Base-by-base conservation (phyloP, 441 rosid genomes). In the Rhodomyrtus psidioides region DNA sequence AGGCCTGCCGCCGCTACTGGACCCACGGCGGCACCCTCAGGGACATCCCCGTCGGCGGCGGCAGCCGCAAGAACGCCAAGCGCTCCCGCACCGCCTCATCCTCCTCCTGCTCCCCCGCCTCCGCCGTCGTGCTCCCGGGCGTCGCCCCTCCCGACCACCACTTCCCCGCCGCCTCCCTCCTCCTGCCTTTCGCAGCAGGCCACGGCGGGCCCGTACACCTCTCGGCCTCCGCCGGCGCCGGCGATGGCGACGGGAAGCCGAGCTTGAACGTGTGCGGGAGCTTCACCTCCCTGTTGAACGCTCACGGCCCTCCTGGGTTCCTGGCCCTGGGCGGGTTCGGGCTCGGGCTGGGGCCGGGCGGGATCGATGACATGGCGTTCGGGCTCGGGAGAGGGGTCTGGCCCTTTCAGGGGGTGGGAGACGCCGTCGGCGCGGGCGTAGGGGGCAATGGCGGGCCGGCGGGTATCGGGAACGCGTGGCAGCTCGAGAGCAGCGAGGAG, bases 1-100 rank as follows among this genome's bases (percentile, higher is more conserved):
- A 96, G 91, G 88, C 96, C 46, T 96, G 99, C 90, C 99, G 99
- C 53, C 95, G 99, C 60, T 96, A 96, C 91, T 96, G 99, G 99
- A 96, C 99, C 70, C 98, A 92, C 49, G 98, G 99, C 75, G 99
- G 99, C 39, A 94, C 99, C 21, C 97, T 95, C 82, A 93, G 99
- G 9, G 99, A 96, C 91, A 94, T 92, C 88, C 97, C 97, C 75
- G 58, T 96, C 81, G 98, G 99, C 44, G 99, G 99, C 15, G 98
- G 96, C 27, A 88, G 97, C 49, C 96, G 99, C 51, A 95, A 93
- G 90, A 87, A 88, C 49, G 94, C 99, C 2, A 96, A 95, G 87
- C 95, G 98, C 27, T 93, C 95, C 28, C 98, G 99, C 28, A 92
- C 93, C 56, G 23, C 89, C 53, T 76, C 92, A 34, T 62, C 58